A percentile compares a stretch with the other conserved stretches of the same genome.
phyloP scores from a whole-genome alignment of 2,329 filamentous ascomycete species.

The Coniosporium tulheliwenetii region DNA sequence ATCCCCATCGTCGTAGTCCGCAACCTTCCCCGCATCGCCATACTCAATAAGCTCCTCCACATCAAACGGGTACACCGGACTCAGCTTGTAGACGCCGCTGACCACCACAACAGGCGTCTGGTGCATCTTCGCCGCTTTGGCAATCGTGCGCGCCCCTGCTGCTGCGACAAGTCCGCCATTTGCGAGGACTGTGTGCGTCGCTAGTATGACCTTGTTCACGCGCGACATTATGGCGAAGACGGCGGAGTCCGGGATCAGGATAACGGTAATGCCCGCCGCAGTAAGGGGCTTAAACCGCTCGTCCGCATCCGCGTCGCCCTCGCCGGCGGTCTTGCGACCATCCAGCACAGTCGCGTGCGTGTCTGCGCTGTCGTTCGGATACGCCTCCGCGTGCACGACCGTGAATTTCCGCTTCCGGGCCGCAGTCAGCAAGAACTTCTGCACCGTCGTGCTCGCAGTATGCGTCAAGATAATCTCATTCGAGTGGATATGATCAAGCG shows the following conservation, averaged over 20 bases:
- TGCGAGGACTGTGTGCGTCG: constrained; percentile 72
- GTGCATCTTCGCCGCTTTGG: constrained; percentile 68
- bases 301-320: constrained; percentile 32
- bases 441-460: constrained; percentile 71
- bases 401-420: constrained; percentile 86
- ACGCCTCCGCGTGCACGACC: constrained; percentile 64
- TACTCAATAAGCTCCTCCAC: constrained; percentile 73
- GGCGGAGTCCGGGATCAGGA: constrained; percentile 70
- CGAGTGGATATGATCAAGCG: constrained; percentile 82
- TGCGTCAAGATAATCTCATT: constrained; percentile 87
- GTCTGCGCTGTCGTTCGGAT: constrained; percentile 50
- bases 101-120: constrained; percentile 77
- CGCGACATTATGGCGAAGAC: constrained; percentile 89
- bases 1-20: constrained; percentile 63
- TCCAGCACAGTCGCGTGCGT: constrained; percentile 46
- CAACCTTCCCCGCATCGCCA: constrained; percentile 62
- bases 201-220: constrained; percentile 88
- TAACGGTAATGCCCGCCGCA: constrained; percentile 63
- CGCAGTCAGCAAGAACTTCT: constrained; percentile 77
- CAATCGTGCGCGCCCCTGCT: constrained; percentile 69
- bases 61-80: constrained; percentile 75
- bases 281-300: constrained; percentile 62
- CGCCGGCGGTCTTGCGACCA: constrained; percentile 29
- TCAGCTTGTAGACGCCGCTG: constrained; percentile 85
- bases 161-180: constrained; percentile 78